Evolutionary conservation across 2,329 filamentous ascomycete genomes (phyloP), one percentile per base, ranked within the genome.

Genomic region (Aspergillus pseudoterreus): DNA sequence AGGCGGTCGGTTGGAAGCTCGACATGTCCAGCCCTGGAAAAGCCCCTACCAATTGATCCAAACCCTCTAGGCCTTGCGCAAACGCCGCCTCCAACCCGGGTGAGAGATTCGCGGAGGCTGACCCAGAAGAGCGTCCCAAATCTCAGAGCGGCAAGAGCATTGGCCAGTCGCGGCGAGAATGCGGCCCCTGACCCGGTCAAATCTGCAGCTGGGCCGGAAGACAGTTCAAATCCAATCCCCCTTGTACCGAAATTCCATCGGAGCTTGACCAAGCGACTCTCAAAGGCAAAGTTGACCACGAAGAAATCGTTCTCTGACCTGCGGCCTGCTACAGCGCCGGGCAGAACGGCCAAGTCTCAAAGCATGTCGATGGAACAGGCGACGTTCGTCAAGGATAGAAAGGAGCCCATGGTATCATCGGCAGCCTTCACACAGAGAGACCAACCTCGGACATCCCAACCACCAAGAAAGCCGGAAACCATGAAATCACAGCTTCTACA

Each of bases 401-500:
- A 58, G 24, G 59, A 57, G 19, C 52, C 52, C 22, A 51, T 47
- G 24, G 27, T 47, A 9, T 49, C 57, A 44, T 47, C 53, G 12
- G 49, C 57, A 15, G 45, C 49, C 2, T 50, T 32, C 11, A 44
- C 51, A 4, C 57, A 45, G 24, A 52, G 45, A 51, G 47, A 52
- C 46, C 15, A 44, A 27, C 32, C 48, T 49, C n/a, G 35, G 36
- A 38, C 53, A 24, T 19, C 52, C 15, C 22, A 54, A 52, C 27
- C 45, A 32, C 52, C 52, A n/a, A 21, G 41, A 9, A 57, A 50
- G 42, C 53, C 47, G 2, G 64, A 70, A 8, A 63, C 56, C 4
- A 63, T 69, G 61, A 67, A 64, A 50, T 56, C 62, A 10, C 67
- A 70, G 52, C 57, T 70, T 14, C 57, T 61, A 32, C 64, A 68